Base-by-base conservation (phyloP, 2,329 filamentous ascomycete genomes). In the Penicillium occitanis region DNA sequence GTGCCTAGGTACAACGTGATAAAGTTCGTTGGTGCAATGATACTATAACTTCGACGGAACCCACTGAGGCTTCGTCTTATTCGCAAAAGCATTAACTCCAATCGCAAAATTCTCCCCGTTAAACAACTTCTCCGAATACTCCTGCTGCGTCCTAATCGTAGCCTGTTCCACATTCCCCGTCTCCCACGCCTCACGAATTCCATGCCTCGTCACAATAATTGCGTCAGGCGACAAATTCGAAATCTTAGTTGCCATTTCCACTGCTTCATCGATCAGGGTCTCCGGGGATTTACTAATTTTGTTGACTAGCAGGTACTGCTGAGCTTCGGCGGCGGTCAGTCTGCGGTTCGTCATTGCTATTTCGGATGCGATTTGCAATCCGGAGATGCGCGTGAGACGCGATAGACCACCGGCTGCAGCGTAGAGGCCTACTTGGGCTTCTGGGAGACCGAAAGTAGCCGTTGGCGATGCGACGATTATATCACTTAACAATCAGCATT, bases 221-320 rank as follows among this genome's bases (percentile, higher is more conserved):
- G 89, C 84, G 77, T 95, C 91, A 1, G 91, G 91, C 70, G 88
- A 91, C 70, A 88, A 91, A 76, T 90, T 89, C 67, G 86, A 86
- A 71, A 93, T 84, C 73, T 82, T 78, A 48, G 74, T 77, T 14
- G 91, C 91, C 75, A 90, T 82, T 67, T 79, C 78, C 44, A 93
- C 70, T 35, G 90, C 89, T 71, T 73, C 69, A 40, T 64, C 64
- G 51, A 77, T 72, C 61, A 76, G 69, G 64, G 62, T 72, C 71
- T 70, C 71, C 68, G 19, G 67, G 71, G 63, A 73, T 69, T 62
- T 69, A 73, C 14, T 89, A n/a, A 91, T 83, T 69, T 82, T 83
- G 77, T 92, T 93, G 14, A 92, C 87, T 8, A 93, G 69, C 0
- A 90, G 89, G 89, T 90, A 93, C 10, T 76, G 76, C 70, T 80